phyloP scores from a whole-genome alignment of 2,329 filamentous ascomycete species.

The Penicillium frequentans region DNA sequence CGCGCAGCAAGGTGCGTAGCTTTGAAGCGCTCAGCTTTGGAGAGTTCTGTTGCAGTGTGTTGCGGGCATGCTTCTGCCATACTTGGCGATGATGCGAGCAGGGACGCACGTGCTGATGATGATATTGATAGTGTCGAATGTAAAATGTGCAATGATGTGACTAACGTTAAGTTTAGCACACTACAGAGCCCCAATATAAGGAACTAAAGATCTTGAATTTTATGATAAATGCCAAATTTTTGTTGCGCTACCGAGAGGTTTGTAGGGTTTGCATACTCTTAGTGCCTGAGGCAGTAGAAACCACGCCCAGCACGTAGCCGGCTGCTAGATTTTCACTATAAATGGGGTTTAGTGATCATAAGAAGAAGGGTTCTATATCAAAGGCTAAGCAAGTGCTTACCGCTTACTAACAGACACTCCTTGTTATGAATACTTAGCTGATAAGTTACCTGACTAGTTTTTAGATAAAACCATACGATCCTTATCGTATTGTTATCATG shows the following conservation, averaged over 20 bases:
- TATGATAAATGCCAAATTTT: neutral
- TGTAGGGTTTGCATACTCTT: constrained; percentile 6
- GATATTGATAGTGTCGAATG: constrained; percentile 7
- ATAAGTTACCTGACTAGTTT: neutral
- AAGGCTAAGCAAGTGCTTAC: neutral
- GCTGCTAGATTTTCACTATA: too few relatives aligned
- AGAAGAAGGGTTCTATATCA: neutral
- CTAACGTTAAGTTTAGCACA: constrained; percentile 6
- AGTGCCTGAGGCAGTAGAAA: neutral
- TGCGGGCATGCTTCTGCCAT: constrained; percentile 20
- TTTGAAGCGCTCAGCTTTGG: constrained; percentile 28
- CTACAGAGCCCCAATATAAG: neutral
- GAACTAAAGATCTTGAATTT: constrained; percentile 2
- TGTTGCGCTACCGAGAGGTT: neutral
- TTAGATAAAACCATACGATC: neutral
- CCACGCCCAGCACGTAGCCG: neutral
- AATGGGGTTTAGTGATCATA: neutral
- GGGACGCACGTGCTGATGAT: constrained; percentile 5
- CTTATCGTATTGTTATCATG: neutral
- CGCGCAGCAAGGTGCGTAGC: constrained; percentile 25
- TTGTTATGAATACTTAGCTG: too few relatives aligned
- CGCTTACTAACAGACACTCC: neutral
- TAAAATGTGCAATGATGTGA: constrained; percentile 6
- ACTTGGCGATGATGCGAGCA: constrained; percentile 10
- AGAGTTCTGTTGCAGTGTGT: constrained; percentile 17